These are phyloP conservation scores for Euphorbia schlechtendalii DNA, from an alignment of 441 rosid species.

Conservation along the genomic window DNA sequence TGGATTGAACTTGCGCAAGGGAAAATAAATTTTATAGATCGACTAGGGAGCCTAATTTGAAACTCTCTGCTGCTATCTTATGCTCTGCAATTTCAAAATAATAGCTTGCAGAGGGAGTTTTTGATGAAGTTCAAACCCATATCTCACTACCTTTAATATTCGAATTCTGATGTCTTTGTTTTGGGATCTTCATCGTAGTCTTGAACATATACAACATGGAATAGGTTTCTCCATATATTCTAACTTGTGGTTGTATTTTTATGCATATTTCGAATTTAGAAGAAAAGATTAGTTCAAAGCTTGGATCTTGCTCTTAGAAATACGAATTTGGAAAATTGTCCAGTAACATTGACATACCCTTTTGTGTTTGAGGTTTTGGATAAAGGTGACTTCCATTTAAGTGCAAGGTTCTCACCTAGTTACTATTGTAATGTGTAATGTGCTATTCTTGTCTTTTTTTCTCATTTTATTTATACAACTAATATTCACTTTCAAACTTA, in stretches of 20 bases:
- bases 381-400: constrained; percentile 70
- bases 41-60: constrained; percentile 64
- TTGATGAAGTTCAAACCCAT: constrained; percentile 54
- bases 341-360: constrained; percentile 44
- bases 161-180: constrained; percentile 61
- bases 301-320: constrained; percentile 48
- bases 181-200: constrained; percentile 81
- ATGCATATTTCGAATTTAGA: constrained; percentile 74
- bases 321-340: constrained; percentile 46
- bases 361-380: constrained; percentile 59
- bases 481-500: no score
- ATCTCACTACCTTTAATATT: constrained; percentile 61
- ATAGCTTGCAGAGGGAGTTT: constrained; percentile 73
- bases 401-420: constrained; percentile 31
- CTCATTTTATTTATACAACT: no score
- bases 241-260: constrained; percentile 66
- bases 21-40: constrained; percentile 42
- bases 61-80: constrained; percentile 56
- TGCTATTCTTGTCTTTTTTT: no score
- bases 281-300: constrained; percentile 49
- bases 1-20: constrained; percentile 57
- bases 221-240: constrained; percentile 55
- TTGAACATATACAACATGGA: constrained; percentile 50
- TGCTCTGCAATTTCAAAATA: constrained; percentile 76
- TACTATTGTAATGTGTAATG: no score